Evolutionary conservation across 2,329 filamentous ascomycete genomes (phyloP), one percentile per base, ranked within the genome.

Genomic region (Colletotrichum musicola): DNA sequence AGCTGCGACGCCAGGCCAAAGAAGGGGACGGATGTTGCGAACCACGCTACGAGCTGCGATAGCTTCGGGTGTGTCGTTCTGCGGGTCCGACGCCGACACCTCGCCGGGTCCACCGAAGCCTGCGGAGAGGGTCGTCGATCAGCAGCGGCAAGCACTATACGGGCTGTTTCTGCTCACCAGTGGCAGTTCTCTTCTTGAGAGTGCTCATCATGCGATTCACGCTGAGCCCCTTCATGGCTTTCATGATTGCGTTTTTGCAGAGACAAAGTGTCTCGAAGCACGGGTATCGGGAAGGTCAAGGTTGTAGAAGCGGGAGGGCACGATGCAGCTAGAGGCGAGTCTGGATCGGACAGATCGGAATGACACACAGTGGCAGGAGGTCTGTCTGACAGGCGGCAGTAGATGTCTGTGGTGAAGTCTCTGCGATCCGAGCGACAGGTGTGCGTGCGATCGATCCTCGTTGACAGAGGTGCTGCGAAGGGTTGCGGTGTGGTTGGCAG

Each of bases 11-110:
- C 4, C 18, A 51, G 74, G 75, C 59, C 62, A 14, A 20, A 7
- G 44, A 30, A 7, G 35, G n/a, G 13, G 35, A 16, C 27, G 42
- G 60, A 20, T 27, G 14, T 44, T 56, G 81, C 88, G 77, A 87
- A 93, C 90, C 80, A 93, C 90, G 76, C 85, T 90, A 73, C 88
- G 86, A 59, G 84, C 80, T 51, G 89, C 91, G 75, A 88, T 90
- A 68, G 85, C 88, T 80, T 93, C 92, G 62, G 92, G 92, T 14
- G 88, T 88, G 74, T 91, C 89, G 68, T 82, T 82, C 30, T 77
- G 73, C 51, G 76, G 73, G 70, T 77, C 76, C 59, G 71, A 40
- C 49, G 51, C 68, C 47, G 58, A 63, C 38, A 51, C 64, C 47
- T 64, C 64, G 51, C 63, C n/a, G 56, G 66, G 63, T 69, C 69